Base-by-base conservation (phyloP, 805 yeast genomes). In the Myxozyma geophila region DNA sequence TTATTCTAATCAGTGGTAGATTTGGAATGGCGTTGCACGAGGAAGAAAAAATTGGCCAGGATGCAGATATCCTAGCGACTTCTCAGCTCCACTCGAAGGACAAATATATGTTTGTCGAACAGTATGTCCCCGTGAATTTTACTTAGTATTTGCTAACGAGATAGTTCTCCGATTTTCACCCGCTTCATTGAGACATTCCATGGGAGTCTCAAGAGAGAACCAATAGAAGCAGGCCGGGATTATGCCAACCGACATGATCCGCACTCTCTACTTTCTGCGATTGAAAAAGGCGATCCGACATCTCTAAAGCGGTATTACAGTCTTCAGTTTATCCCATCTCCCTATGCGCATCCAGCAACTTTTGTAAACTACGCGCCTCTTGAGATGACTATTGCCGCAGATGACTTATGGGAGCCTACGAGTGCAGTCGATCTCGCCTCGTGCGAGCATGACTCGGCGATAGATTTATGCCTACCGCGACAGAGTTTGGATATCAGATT, bases 301-400 rank as follows among this genome's bases (percentile, higher is more conserved):
- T 12, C 56, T 12, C 19, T 50, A 7, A 43, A 46, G 6, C 49
- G 55, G 19, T 64, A 48, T 19, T 52, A 36, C 55, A 19, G 40
- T 2, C 63, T 64, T 6, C 43, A 54, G 40, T 62, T 64, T 39
- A 52, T 58, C 35, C 63, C 68, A 1, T 64, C 63, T 13, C 68
- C 68, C 4, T 54, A 58, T 43, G 59, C 48, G 12, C 63, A 64
- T 37, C 68, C 68, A 21, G n/a, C 33, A 1, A 8, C 54, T 8
- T 64, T 62, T 41, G 4, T 15, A 12, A 21, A 54, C 12, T 59
- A 46, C 41, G 33, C 63, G 17, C 51, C 60, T 9, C 36, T 64
- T 7, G 68, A 61, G 36, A 53, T 64, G 55, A 28, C 9, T 10
- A 41, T 62, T 13, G 46, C 59, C 12, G 63, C 61, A 13, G 49